Conservation (phyloP, 2,329 filamentous ascomycete species). For the Didymella segeticola region DNA sequence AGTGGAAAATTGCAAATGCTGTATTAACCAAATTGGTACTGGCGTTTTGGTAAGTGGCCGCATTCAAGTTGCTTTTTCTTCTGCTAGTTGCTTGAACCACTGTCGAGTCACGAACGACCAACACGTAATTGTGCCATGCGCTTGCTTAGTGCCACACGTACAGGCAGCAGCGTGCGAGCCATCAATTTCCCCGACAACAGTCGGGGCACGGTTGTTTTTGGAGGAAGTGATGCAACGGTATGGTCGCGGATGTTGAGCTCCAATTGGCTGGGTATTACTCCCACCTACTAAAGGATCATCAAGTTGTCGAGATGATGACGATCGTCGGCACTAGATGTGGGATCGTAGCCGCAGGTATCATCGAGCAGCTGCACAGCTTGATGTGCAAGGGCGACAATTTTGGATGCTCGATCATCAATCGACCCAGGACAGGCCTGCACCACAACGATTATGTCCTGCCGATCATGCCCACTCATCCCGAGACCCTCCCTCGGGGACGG, state of each 20-base stretch:
- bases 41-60: conserved; percentile 5
- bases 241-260: background rate
- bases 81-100: conserved; percentile 13
- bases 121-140: conserved; percentile 12
- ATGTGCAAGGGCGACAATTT: conserved; percentile 16
- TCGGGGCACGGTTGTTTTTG: background rate
- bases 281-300: background rate
- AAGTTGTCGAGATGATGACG: background rate
- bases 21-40: conserved; percentile 6
- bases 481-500: conserved; percentile 7
- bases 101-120: conserved; percentile 12
- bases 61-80: conserved; percentile 16
- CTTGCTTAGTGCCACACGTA: background rate
- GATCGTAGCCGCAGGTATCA: background rate
- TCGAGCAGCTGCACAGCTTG: conserved; percentile 13
- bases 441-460: background rate
- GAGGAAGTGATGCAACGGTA: background rate
- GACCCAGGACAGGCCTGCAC: conserved; percentile 9
- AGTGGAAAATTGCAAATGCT: conserved; percentile 6
- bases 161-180: background rate
- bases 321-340: background rate
- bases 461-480: conserved; percentile 17
- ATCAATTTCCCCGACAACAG: background rate
- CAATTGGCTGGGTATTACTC: background rate
- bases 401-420: conserved; percentile 10